A percentile compares a stretch with the other conserved stretches of the same genome.
Evolutionary conservation across 495 filamentous ascomycete species (phyloP).

Genomic region (Rusavskia elegans): DNA sequence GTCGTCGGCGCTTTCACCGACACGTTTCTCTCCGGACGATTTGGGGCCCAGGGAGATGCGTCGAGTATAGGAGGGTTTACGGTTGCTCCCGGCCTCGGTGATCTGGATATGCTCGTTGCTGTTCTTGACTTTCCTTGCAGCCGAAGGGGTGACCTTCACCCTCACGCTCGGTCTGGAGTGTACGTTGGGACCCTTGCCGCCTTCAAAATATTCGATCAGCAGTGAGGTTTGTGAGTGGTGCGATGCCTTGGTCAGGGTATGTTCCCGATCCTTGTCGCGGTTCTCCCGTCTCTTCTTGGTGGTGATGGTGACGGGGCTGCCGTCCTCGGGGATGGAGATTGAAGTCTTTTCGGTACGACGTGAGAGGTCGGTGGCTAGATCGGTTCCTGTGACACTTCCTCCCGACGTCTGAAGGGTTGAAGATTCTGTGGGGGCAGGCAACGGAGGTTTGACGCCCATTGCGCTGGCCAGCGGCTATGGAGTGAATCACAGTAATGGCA

Average conservation of each 20-base stretch:
- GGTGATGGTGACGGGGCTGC: slow-evolving; percentile 75
- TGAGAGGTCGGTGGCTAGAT: slow-evolving; percentile 65
- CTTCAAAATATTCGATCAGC: slow-evolving; percentile 96
- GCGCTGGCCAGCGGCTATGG: slow-evolving; percentile 15
- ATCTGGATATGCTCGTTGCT: slow-evolving; percentile 66
- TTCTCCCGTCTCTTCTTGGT: slow-evolving; percentile 42
- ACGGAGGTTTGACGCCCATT: slow-evolving; percentile 59
- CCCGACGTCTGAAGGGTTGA: slow-evolving; percentile 39
- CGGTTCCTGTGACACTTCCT: slow-evolving; percentile 47
- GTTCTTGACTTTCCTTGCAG: slow-evolving; percentile 34
- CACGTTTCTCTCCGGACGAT: slow-evolving; percentile 35
- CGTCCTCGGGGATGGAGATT: slow-evolving; percentile 91
- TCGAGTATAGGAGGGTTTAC: slow-evolving; percentile 47
- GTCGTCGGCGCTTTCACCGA: slow-evolving; percentile 33
- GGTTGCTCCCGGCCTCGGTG: slow-evolving; percentile 53
- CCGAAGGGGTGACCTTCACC: slow-evolving; percentile 82
- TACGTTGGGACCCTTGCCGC: slow-evolving; percentile 48
- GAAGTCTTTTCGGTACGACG: slow-evolving; percentile 65
- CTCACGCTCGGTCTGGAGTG: slow-evolving; percentile 76
- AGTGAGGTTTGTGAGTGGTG: slow-evolving; percentile 75
- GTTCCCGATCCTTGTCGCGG: slow-evolving; percentile 34
- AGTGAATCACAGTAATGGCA: not conserved
- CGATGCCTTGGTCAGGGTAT: slow-evolving; percentile 32
- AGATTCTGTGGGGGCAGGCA: slow-evolving; percentile 69
- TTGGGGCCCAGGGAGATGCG: slow-evolving; percentile 44